Evolutionary conservation across 1,139 yeast genomes (phyloP).

Genomic region (Meyerozyma carpophila): DNA sequence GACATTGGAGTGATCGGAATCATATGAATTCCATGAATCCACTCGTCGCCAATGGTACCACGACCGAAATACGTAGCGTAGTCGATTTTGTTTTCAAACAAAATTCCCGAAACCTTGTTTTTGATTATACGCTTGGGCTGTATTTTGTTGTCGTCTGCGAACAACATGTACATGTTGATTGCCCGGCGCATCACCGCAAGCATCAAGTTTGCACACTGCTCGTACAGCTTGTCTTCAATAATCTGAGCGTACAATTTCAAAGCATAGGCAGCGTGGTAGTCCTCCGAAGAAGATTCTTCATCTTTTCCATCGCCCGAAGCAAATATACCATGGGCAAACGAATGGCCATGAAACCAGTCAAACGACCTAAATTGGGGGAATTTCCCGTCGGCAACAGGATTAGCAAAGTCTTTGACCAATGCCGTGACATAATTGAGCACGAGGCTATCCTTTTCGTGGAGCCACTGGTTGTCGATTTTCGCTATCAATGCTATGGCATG

Average conservation of each 20-base stretch:
- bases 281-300: slow-evolving; percentile 44
- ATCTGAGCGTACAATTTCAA: slow-evolving; percentile 36
- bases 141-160: slow-evolving; percentile 30
- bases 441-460: slow-evolving; percentile 19
- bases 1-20: slow-evolving; percentile 42
- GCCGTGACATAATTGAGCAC: slow-evolving; percentile 29
- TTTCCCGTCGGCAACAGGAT: slow-evolving; percentile 28
- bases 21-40: slow-evolving; percentile 48
- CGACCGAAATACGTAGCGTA: slow-evolving; percentile 42
- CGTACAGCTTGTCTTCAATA: slow-evolving; percentile 29
- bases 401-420: slow-evolving; percentile 38
- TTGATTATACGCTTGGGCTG: slow-evolving; percentile 33
- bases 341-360: slow-evolving; percentile 45
- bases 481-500: slow-evolving; percentile 67
- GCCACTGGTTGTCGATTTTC: slow-evolving; percentile 44
- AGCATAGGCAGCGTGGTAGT: slow-evolving; percentile 41
- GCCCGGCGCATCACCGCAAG: slow-evolving; percentile 37
- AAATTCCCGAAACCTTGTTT: slow-evolving; percentile 42
- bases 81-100: slow-evolving; percentile 42
- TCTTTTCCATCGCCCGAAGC: slow-evolving; percentile 44
- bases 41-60: slow-evolving; percentile 38
- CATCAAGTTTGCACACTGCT: slow-evolving; percentile 35
- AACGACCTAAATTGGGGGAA: slow-evolving; percentile 40
- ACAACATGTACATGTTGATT: slow-evolving; percentile 42
- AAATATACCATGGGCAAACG: slow-evolving; percentile 43